Conservation (phyloP, 495 filamentous ascomycete species). For the Rusavskia elegans region DNA sequence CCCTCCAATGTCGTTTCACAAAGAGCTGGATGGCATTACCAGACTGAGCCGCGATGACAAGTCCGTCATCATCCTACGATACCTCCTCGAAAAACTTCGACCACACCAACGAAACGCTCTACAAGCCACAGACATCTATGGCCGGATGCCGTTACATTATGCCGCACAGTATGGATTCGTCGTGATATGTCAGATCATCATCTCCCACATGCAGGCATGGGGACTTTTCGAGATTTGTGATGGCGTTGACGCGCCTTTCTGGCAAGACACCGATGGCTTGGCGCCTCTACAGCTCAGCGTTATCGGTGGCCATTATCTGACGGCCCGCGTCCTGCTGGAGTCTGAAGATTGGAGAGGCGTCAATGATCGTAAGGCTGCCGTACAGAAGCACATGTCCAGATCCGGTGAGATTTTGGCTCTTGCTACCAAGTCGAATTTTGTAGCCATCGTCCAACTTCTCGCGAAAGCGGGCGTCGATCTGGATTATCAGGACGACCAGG, state of each 20-base stretch:
- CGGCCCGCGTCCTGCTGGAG: constrained; percentile 63
- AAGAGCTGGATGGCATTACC: constrained; percentile 38
- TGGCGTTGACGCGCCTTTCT: constrained; percentile 68
- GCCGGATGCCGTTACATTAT: constrained; percentile 83
- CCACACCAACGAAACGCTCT: constrained; percentile 54
- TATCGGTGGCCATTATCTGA: constrained; percentile 75
- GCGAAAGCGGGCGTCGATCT: constrained; percentile 85
- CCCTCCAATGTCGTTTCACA: constrained; percentile 37
- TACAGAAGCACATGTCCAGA: constrained; percentile 54
- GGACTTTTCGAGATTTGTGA: constrained; percentile 65
- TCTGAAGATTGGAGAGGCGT: constrained; percentile 57
- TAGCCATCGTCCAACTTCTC: constrained; percentile 65
- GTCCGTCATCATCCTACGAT: constrained; percentile 54
- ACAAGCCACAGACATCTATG: constrained; percentile 54
- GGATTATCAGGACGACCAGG: constrained; percentile 83
- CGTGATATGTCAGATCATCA: constrained; percentile 70
- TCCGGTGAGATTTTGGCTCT: constrained; percentile 84
- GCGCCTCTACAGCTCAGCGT: constrained; percentile 86
- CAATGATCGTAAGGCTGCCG: constrained; percentile 38
- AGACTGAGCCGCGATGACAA: constrained; percentile 55
- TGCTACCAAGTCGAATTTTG: constrained; percentile 72
- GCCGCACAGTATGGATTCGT: constrained; percentile 90
- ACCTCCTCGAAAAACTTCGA: constrained; percentile 55
- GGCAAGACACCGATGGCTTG: constrained; percentile 88
- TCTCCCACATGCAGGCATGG: constrained; percentile 80